These are phyloP conservation scores for Trypanosomatidae sp. DNA, from an alignment of 208 protist species.

Conservation along the genomic window DNA sequence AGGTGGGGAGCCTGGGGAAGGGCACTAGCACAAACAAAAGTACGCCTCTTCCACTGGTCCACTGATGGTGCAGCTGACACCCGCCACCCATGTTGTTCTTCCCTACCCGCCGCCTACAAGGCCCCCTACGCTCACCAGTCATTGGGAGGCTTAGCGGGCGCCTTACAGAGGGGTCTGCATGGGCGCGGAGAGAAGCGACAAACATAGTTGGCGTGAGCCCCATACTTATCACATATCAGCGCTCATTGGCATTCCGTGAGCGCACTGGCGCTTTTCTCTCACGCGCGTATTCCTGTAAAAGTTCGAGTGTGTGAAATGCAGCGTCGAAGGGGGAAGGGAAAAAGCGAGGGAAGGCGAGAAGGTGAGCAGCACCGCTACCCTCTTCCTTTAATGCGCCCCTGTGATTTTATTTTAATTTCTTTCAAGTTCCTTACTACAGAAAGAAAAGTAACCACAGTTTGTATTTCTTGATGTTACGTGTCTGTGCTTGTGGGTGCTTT, in stretches of 20 bases:
- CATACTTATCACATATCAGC: not conserved
- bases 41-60: not conserved
- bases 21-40: not conserved
- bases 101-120: not conserved
- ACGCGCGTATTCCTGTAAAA: not conserved
- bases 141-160: not conserved
- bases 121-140: not conserved
- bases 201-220: not conserved
- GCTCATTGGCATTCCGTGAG: too few relatives aligned
- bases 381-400: not conserved
- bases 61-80: not conserved
- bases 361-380: not conserved
- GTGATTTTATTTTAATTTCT: not conserved
- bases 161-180: not conserved
- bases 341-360: not conserved
- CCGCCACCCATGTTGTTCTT: not conserved
- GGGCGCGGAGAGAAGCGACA: not conserved
- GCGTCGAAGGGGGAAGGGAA: not conserved
- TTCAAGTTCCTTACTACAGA: not conserved
- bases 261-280: not conserved
- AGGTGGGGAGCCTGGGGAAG: not conserved
- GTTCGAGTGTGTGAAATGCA: not conserved
- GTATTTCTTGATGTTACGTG: constrained; percentile 3
- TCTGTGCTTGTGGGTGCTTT: not conserved
- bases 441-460: not conserved